These are phyloP conservation scores for Dactylonectria macrodidyma DNA, from an alignment of 2,329 filamentous ascomycete species.

Conservation along the genomic window DNA sequence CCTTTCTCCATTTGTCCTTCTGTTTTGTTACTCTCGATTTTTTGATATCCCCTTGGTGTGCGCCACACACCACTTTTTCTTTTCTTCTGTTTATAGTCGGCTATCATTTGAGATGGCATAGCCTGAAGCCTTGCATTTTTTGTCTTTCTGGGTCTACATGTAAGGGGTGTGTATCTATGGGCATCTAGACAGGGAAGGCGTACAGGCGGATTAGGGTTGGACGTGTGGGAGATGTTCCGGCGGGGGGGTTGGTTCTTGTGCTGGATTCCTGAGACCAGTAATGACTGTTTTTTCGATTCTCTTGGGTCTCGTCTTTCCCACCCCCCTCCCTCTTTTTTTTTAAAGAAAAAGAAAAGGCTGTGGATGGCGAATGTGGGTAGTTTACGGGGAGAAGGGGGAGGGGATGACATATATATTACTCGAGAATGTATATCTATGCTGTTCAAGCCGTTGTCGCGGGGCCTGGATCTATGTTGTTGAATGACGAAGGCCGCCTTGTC, in stretches of 20 bases:
- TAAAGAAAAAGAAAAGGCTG: too few relatives aligned
- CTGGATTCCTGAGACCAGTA: conserved; percentile 10
- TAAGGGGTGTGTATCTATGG: conserved; percentile 29
- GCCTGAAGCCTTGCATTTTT: conserved; percentile 42
- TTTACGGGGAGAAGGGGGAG: not conserved
- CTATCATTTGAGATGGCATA: conserved; percentile 16
- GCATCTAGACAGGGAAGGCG: conserved; percentile 47
- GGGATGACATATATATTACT: not conserved
- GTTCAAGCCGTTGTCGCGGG: too few relatives aligned
- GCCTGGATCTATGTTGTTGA: too few relatives aligned
- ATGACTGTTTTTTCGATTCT: too few relatives aligned
- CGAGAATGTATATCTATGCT: too few relatives aligned
- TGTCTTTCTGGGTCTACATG: conserved; percentile 29
- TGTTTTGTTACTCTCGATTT: conserved; percentile 22
- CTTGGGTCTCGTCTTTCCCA: not conserved
- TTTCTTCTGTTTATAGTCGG: conserved; percentile 26
- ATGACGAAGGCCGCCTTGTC: too few relatives aligned
- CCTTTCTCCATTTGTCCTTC: conserved; percentile 26
- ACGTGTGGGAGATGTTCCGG: not conserved
- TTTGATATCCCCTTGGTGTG: conserved; percentile 46
- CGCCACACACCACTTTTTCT: conserved; percentile 30
- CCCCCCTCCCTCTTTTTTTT: too few relatives aligned
- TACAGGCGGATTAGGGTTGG: conserved; percentile 32
- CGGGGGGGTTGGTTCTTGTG: conserved; percentile 14
- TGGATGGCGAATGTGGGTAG: not conserved